A percentile compares a stretch with the other conserved stretches of the same genome.
These are phyloP conservation scores for Vaccinium vitisidaea DNA, from an alignment of 148 eudicot species.

Conservation along the genomic window DNA sequence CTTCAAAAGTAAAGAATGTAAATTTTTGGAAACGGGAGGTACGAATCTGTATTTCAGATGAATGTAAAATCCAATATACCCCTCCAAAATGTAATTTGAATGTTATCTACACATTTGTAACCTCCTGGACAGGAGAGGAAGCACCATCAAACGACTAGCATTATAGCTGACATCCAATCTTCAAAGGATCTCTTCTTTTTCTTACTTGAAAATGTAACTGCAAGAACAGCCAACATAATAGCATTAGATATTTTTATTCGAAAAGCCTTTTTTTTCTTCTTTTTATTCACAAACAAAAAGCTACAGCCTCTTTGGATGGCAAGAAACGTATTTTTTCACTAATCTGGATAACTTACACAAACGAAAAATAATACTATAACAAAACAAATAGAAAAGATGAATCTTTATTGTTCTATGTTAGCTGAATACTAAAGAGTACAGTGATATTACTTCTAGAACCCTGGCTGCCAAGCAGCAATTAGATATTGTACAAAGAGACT, in stretches of 20 bases:
- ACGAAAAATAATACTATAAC: not conserved
- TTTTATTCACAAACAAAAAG: not conserved
- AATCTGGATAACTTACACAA: too few species aligned
- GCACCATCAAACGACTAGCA: not conserved
- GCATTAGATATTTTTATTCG: not conserved
- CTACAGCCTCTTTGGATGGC: too few species aligned
- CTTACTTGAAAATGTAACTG: conserved; percentile 6
- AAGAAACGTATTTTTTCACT: not conserved
- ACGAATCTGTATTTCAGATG: not conserved
- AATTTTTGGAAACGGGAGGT: not conserved
- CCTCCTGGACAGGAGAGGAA: not conserved
- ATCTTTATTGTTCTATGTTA: not conserved
- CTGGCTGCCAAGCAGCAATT: too few species aligned
- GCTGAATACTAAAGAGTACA: too few species aligned
- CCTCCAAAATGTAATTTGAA: not conserved
- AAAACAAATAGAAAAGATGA: not conserved
- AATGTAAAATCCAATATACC: not conserved
- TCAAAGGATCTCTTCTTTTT: not conserved
- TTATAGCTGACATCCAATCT: conserved; percentile 5
- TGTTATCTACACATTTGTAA: conserved; percentile 1
- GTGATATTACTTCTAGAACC: too few species aligned
- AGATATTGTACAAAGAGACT: too few species aligned
- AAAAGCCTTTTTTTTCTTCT: not conserved
- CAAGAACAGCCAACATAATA: not conserved
- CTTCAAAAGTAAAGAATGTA: too few species aligned